phyloP scores from a whole-genome alignment of 129 eudicot species.

The Mikania micrantha region DNA sequence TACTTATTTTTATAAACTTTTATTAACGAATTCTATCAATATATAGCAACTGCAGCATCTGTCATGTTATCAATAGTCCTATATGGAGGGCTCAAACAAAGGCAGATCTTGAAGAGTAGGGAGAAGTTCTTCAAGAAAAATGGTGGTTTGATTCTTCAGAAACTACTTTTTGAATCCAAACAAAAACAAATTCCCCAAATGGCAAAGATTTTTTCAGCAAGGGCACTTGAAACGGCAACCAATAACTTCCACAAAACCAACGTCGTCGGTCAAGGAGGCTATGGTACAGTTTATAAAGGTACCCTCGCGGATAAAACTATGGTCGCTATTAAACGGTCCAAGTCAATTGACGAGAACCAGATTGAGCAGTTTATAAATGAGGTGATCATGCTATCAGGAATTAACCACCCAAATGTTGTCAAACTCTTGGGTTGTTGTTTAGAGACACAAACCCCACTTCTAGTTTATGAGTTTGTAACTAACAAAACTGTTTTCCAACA shows the following conservation, averaged over 20 bases:
- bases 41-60: constrained; percentile 5
- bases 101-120: constrained; percentile 13
- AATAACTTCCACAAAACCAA: constrained; percentile 10
- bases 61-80: constrained; percentile 1
- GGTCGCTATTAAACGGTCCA: neutral
- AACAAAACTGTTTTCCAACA: constrained; percentile 18
- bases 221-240: constrained; percentile 9
- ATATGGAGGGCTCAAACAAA: constrained; percentile 17
- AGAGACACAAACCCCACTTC: constrained; percentile 19
- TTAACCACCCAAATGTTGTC: constrained; percentile 21
- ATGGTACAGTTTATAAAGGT: neutral
- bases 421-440: constrained; percentile 26
- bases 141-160: constrained; percentile 24
- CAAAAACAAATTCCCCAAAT: neutral
- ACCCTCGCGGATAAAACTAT: neutral
- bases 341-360: constrained; percentile 8
- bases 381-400: constrained; percentile 16
- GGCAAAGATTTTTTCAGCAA: constrained; percentile 12
- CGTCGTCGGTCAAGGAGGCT: constrained; percentile 1
- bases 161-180: constrained; percentile 22
- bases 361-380: constrained; percentile 27
- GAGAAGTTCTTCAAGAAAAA: constrained; percentile 22
- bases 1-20: neutral
- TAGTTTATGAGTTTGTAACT: constrained; percentile 21
- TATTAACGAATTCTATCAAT: neutral